These are phyloP conservation scores for Brassica balearica DNA, from an alignment of 441 rosid genomes.

Conservation along the genomic window DNA sequence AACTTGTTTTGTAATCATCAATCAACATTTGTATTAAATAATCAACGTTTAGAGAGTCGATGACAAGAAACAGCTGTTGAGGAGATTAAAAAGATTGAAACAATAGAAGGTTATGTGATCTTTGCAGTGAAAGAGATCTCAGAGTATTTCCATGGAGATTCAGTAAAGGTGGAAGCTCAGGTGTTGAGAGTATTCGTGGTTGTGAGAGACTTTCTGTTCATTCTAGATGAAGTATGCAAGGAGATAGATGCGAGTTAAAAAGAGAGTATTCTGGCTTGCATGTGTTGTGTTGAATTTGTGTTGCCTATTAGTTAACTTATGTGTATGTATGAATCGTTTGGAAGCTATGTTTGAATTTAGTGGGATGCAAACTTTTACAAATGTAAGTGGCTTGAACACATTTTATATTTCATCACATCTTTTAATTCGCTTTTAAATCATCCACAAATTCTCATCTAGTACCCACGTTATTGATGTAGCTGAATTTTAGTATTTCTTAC, in stretches of 20 bases:
- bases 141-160: slow-evolving; percentile 48
- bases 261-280: not conserved
- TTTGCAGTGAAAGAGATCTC: slow-evolving; percentile 46
- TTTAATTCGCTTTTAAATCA: not conserved
- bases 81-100: slow-evolving; percentile 45
- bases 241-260: slow-evolving; percentile 18
- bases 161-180: slow-evolving; percentile 52
- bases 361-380: not conserved
- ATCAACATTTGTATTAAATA: too few species aligned
- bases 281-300: too few species aligned
- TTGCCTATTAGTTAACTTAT: too few species aligned
- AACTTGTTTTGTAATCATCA: too few species aligned
- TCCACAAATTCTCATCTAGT: not conserved
- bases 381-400: not conserved
- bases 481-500: not conserved
- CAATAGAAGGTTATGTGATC: slow-evolving; percentile 36
- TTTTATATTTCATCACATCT: not conserved
- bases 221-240: slow-evolving; percentile 45
- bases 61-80: slow-evolving; percentile 43
- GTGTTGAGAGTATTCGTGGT: slow-evolving; percentile 44
- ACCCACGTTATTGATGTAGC: not conserved
- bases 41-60: slow-evolving; percentile 35
- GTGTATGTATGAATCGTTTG: not conserved
- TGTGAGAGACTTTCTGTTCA: slow-evolving; percentile 45
- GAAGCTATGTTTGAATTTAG: not conserved